Conservation (phyloP, 2,329 filamentous ascomycete species). For the Onygena corvina region DNA sequence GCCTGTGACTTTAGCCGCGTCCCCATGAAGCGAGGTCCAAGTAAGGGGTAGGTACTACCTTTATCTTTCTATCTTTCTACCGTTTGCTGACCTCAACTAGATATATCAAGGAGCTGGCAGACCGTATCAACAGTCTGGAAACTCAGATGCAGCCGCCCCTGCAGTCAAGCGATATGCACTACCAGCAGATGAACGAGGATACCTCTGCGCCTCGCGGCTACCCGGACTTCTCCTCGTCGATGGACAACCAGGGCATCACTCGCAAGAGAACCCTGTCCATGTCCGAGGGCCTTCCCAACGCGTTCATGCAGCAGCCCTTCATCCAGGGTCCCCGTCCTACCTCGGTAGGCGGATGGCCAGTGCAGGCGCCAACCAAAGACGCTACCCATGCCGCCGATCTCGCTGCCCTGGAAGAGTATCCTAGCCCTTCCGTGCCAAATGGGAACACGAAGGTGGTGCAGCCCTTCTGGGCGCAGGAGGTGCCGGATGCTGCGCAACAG, state of each 20-base stretch:
- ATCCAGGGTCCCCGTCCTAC: conserved; percentile 14
- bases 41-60: conserved; percentile 55
- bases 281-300: conserved; percentile 35
- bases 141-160: conserved; percentile 49
- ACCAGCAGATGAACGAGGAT: conserved; percentile 32
- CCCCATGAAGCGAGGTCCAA: conserved; percentile 77
- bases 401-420: conserved; percentile 17
- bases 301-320: conserved; percentile 32
- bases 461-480: conserved; percentile 29
- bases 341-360: conserved; percentile 20
- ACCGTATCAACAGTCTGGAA: conserved; percentile 71
- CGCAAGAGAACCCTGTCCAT: conserved; percentile 41
- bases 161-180: conserved; percentile 27
- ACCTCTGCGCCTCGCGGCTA: conserved; percentile 31
- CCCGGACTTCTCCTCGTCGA: conserved; percentile 44
- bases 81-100: conserved; percentile 30
- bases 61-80: not conserved
- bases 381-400: conserved; percentile 14
- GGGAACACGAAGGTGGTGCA: conserved; percentile 26
- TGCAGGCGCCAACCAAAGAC: conserved; percentile 21
- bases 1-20: conserved; percentile 74
- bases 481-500: conserved; percentile 11
- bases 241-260: conserved; percentile 30
- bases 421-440: conserved; percentile 28
- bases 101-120: conserved; percentile 85